Base-by-base conservation (phyloP, 2,329 filamentous ascomycete species). In the Aspergillus fischeri region DNA sequence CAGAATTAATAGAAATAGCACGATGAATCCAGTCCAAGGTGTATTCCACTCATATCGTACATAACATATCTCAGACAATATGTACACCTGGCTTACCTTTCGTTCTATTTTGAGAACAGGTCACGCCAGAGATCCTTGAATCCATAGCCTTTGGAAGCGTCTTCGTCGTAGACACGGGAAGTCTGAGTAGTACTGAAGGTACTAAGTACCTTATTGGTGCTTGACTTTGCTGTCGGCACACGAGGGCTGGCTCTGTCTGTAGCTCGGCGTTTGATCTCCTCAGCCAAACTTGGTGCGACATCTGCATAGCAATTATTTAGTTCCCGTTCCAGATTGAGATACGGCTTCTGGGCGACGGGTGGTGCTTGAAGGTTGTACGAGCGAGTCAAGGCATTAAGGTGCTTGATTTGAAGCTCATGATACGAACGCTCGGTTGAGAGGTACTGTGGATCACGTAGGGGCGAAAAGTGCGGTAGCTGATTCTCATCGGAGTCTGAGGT, bases 281-380 rank as follows among this genome's bases (percentile, higher is more conserved):
- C 80, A 0, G 91, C 84, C 3, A 97, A 74, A 49, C 82, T 78
- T 0, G 91, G 91, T 6, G 93, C 93, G 1, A 96, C 87, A 59
- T 96, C 92, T 0, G 91, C 89, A 69, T 87, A 97, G 71, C 92
- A 97, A 2, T 84, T 80, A 29, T 81, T 82, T 17, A 97, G 80
- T 75, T 99, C 94, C 51, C 93, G 85, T 48, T 92, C 85, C 7
- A 97, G 83, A 2, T 82, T 87, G 69, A 91, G 92, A 73, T 97
- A 97, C 0, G 93, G 91, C 73, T 96, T 96, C 75, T 94, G 95
- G 2, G 93, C 92, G 1, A 96, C 81, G 54, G 91, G 88, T 0
- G 94, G 94, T 0, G 94, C 93, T 86, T 96, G 93, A 3, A 97
- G 83, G 67, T 97, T 97, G 78, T 99, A 99, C 14, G 90, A 90